These are phyloP conservation scores for Fonsecaea monophora DNA, from an alignment of 2,329 filamentous ascomycete species.

Conservation along the genomic window DNA sequence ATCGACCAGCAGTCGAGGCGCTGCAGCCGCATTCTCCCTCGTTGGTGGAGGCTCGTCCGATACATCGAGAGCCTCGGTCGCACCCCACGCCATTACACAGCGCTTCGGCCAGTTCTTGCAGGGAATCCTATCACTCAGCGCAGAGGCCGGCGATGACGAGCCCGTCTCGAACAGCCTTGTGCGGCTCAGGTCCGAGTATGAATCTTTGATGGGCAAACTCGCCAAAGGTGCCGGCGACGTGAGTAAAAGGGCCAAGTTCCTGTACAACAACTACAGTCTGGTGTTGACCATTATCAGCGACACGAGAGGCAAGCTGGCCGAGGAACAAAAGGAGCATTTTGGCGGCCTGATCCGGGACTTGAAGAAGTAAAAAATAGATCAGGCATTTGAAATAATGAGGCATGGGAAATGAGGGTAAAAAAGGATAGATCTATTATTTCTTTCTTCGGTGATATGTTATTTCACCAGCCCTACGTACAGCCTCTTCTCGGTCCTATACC, in stretches of 20 bases:
- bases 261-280: slow-evolving; percentile 95
- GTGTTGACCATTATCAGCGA: slow-evolving; percentile 87
- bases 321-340: slow-evolving; percentile 79
- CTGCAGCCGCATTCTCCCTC: slow-evolving; percentile 59
- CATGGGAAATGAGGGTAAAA: not conserved
- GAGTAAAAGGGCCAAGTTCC: slow-evolving; percentile 82
- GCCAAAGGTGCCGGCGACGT: slow-evolving; percentile 76
- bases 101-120: slow-evolving; percentile 93
- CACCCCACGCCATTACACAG: slow-evolving; percentile 90
- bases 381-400: not conserved
- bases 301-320: slow-evolving; percentile 56
- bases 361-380: slow-evolving; percentile 25
- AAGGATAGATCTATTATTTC: not conserved
- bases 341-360: slow-evolving; percentile 58
- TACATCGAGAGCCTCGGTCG: slow-evolving; percentile 70
- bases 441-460: not conserved
- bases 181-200: slow-evolving; percentile 79
- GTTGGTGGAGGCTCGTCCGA: slow-evolving; percentile 58
- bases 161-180: slow-evolving; percentile 82
- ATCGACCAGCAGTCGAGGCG: slow-evolving; percentile 51
- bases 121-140: slow-evolving; percentile 79
- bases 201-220: slow-evolving; percentile 79
- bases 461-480: not conserved
- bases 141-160: slow-evolving; percentile 93
- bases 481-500: not conserved